These are phyloP conservation scores for Ammopiptanthus mongolicus DNA, from an alignment of 306 rosid species.

Conservation along the genomic window DNA sequence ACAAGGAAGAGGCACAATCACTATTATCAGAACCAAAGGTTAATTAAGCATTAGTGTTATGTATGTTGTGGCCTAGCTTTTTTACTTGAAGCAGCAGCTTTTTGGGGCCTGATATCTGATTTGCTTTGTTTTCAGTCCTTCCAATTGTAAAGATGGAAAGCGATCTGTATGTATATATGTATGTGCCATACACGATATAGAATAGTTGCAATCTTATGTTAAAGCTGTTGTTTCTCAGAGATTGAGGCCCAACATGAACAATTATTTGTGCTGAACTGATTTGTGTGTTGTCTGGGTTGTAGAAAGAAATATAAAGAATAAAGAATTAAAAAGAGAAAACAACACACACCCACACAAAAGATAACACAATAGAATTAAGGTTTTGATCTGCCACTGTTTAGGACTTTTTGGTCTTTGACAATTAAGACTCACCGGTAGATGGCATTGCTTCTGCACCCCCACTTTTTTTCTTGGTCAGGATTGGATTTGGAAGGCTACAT, in stretches of 20 bases:
- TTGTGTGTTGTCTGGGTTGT: slow-evolving; percentile 10
- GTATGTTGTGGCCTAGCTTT: background rate
- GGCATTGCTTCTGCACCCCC: slow-evolving; percentile 20
- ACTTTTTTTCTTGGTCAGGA: slow-evolving; percentile 13
- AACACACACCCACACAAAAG: background rate
- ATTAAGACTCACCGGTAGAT: slow-evolving; percentile 22
- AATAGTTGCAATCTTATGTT: background rate
- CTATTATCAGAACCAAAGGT: slow-evolving; percentile 93
- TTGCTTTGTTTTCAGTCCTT: slow-evolving; percentile 41
- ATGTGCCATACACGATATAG: slow-evolving; percentile 15
- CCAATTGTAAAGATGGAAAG: slow-evolving; percentile 47
- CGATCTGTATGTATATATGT: background rate
- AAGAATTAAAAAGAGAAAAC: background rate
- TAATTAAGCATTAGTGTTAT: background rate
- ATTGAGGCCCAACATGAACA: slow-evolving; percentile 25
- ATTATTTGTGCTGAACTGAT: slow-evolving; percentile 20
- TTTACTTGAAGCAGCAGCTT: slow-evolving; percentile 33
- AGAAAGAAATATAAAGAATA: background rate
- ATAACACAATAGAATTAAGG: slow-evolving; percentile 15
- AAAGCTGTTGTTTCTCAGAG: slow-evolving; percentile 26
- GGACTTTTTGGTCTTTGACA: slow-evolving; percentile 26
- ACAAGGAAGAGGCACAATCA: slow-evolving; percentile 89
- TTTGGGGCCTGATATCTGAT: background rate
- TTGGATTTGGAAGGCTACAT: background rate
- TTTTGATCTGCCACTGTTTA: slow-evolving; percentile 20